Evolutionary conservation across 2,329 filamentous ascomycete species (phyloP).

Genomic region (Fusarium beomiforme): DNA sequence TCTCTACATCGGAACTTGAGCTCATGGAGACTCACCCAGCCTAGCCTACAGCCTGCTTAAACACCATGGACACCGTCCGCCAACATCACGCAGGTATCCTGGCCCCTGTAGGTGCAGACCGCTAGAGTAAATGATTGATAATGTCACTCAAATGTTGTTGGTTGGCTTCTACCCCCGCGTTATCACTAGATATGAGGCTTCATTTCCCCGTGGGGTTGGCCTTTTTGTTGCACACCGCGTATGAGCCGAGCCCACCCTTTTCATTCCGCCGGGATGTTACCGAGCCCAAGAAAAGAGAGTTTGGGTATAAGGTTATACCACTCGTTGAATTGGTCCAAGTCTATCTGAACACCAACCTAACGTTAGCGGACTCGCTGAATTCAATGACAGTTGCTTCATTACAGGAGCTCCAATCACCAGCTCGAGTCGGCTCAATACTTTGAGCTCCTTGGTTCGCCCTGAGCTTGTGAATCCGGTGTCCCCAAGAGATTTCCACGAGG

Average conservation of each 20-base stretch:
- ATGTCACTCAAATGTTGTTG: constrained; percentile 16
- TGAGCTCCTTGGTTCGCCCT: neutral
- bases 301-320: constrained; percentile 10
- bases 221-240: constrained; percentile 1
- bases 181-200: constrained; percentile 21
- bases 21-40: constrained; percentile 2
- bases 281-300: constrained; percentile 8
- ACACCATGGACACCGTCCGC: neutral
- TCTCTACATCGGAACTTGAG: constrained; percentile 31
- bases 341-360: neutral
- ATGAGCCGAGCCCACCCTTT: constrained; percentile 36
- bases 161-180: constrained; percentile 23
- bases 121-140: constrained; percentile 12
- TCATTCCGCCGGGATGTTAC: constrained; percentile 16
- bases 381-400: neutral
- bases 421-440: constrained; percentile 2
- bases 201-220: constrained; percentile 35
- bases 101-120: constrained; percentile 24
- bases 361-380: constrained; percentile 11
- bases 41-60: neutral
- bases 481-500: constrained; percentile 17
- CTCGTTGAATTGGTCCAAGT: neutral
- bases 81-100: neutral
- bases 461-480: neutral
- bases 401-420: neutral